Base-by-base conservation (phyloP, 768 basidiomycete genomes). In the Gelatoporia subvermispora region DNA sequence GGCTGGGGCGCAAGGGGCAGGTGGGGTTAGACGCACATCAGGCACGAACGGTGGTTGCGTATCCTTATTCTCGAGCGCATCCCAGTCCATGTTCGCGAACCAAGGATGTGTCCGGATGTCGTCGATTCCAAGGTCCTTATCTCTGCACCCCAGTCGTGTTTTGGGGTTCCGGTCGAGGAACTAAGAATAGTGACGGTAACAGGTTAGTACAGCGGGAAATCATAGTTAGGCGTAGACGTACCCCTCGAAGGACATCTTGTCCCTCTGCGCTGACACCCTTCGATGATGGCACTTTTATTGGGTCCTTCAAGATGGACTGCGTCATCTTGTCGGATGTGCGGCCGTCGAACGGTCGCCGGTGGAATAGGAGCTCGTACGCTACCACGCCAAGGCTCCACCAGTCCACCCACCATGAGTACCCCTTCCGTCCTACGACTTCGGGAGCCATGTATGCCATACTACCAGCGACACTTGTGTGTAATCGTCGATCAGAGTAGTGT, bases 371-470 rank as follows among this genome's bases (percentile, higher is more conserved):
- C 60, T 97, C 94, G 68, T 88, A 95, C 50, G 84, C 86, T 22
- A 88, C 87, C 48, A 96, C 75, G 24, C 94, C 94, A 17, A 97
- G 74, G 61, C 90, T 93, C 94, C 94, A 97, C 88, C 91, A 96
- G 64, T 97, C 94, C 43, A 91, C 79, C 42, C 83, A 84, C 78
- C 90, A 93, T 3, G 88, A 87, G 66, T 99, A 99, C 15, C 96
- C 96, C 60, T 83, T 85, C 61, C 88, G 85, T 44, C 79, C 81
- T 38, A 97, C 76, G n/a, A 99, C 87, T 66, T 99, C 93, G 0
- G 95, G 94, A 9, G 94, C 94, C 96, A 99, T 99, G 70, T 99
- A 99, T 0, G 96, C 95, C 92, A 99, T 94, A 61, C 90, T 93
- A 3, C 96, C 96, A 7, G 96, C 95, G 15, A 99, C 88, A 51